Base-by-base conservation (phyloP, 1,139 yeast species). In the Pichia sp. region DNA sequence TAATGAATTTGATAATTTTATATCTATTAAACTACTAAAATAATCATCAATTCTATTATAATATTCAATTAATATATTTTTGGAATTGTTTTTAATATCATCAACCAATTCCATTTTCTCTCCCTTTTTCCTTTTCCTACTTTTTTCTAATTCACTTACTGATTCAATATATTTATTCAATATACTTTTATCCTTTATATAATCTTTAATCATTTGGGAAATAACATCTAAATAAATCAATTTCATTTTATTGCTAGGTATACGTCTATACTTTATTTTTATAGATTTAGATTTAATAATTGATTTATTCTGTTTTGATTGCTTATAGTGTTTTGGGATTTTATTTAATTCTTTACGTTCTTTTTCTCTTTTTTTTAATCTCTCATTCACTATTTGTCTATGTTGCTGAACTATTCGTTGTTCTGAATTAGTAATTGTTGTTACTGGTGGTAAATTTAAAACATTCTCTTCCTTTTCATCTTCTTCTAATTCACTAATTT, bases 1-100 rank as follows among this genome's bases (percentile, higher is more conserved):
- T 47, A 73, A 73, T 46, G 73, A 70, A 44, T 79, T 76, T 2
- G 54, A 44, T 18, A 71, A 51, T 50, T 66, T 63, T 8, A 67
- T 49, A 56, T 71, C 75, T 38, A 71, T 60, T 27, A 70, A 54
- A 18, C 56, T 53, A 8, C 57, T 53, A 46, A 70, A 66, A 61
- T 70, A 67, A 5, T 51, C 49, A 16, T 60, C 59, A 14, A 63
- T 53, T 11, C 55, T 47, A 7, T 46, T 48, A 16, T 51, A 51
- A 53, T 63, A 67, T 11, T 50, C 57, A 14, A 47, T 53, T n/a
- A 61, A 34, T 33, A 65, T 56, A 13, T 46, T 36, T 19, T 30
- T 47, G 11, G 52, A 36, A 30, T 49, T 47, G 8, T 5, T 18
- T 16, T 7, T 52, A 10, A 44, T 42, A 22, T 39, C 45, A 18